Evolutionary conservation across 2,329 filamentous ascomycete genomes (phyloP).

Genomic region (Arthrobotrys megalospora): DNA sequence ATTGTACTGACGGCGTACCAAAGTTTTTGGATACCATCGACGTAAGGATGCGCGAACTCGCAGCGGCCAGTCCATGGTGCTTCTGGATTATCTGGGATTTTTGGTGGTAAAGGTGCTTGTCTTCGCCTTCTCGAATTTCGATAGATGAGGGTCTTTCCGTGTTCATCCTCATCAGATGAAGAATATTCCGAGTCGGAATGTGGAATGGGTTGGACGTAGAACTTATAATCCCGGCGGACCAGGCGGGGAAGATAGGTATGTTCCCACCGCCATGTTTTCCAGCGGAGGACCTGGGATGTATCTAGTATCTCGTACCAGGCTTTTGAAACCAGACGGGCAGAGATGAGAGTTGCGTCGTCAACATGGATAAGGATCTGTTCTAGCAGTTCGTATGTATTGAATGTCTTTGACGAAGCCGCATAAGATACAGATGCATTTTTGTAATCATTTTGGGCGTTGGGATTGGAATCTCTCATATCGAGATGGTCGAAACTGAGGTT

Average conservation of each 20-base stretch:
- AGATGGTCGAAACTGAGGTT: background rate
- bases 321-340: constrained; percentile 13
- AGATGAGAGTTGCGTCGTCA: constrained; percentile 15
- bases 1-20: constrained; percentile 26
- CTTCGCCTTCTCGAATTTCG: constrained; percentile 4
- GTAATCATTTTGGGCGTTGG: background rate
- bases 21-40: constrained; percentile 23
- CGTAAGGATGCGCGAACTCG: constrained; percentile 16
- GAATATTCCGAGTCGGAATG: constrained; percentile 17
- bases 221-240: constrained; percentile 4
- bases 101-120: background rate
- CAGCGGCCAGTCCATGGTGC: constrained; percentile 14
- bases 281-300: constrained; percentile 14
- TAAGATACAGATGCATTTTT: background rate
- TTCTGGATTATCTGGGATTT: constrained; percentile 7
- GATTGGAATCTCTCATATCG: background rate
- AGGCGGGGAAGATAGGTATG: constrained; percentile 23
- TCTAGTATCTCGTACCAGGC: constrained; percentile 4
- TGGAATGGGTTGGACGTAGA: constrained; percentile 19
- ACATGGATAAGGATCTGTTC: constrained; percentile 18
- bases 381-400: constrained; percentile 16
- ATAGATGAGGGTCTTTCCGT: background rate
- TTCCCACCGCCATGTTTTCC: constrained; percentile 20
- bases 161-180: background rate
- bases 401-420: background rate